Evolutionary conservation across 371 early-diverging fungal species (phyloP), one percentile per base, ranked within the genome.

Genomic region (Syncephalastrum contaminatum): DNA sequence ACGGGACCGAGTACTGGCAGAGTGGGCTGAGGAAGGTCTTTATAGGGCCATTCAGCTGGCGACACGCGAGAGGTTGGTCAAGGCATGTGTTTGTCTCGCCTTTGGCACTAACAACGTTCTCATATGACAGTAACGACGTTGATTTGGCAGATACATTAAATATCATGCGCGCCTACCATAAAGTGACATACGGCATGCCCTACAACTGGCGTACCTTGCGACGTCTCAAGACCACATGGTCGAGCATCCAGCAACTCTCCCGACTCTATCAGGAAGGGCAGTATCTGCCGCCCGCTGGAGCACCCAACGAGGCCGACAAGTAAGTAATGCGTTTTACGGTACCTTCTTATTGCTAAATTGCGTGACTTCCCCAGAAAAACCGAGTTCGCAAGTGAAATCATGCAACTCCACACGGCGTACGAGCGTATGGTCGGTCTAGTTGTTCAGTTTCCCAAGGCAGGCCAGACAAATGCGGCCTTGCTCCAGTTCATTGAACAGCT

Each of bases 21-120:
- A 83, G 47, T 90, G 90, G 89, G 54, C 82, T 4, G 88, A 90
- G 48, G 85, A 85, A 45, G 86, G 86, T 22, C 69, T 88, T 54
- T 88, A 87, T 60, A 77, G 87, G 20, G 75, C 79, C 6, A 67
- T 83, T 2, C 56, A 87, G 53, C 36, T 30, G 10, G 36, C 10
- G 36, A 30, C 12, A 30, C 36, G 36, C 10, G 36, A 30, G 36
- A 30, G 36, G 36, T 30, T 30, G 36, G 36, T 30, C 8, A 30
- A 30, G 36, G 2, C 36, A 30, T 30, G 25, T 8, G 2, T 8
- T 30, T 30, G 10, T 30, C 10, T 30, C 36, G 36, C 10, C 0
- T 30, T 8, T 12, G 36, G 10, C 10, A 30, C 2, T 30, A 30
- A 30, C 36, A 30, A 6, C 4, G 5, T 30, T 30, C 5, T 30